Evolutionary conservation across 129 eudicot genomes (phyloP).

Genomic region (Tagetes erecta): DNA sequence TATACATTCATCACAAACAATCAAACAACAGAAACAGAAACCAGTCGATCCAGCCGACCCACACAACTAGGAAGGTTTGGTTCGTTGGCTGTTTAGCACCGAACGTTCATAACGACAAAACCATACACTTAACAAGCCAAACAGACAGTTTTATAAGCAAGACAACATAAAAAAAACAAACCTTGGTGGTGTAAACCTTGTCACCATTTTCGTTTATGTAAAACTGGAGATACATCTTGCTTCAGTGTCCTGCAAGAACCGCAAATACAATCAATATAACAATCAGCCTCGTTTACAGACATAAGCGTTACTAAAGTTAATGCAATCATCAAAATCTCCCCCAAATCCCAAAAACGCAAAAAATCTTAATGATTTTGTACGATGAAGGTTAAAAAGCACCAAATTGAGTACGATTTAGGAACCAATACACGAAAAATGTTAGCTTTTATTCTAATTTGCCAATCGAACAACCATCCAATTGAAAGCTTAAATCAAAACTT

Average conservation of each 20-base stretch:
- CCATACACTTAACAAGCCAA: too few relatives aligned
- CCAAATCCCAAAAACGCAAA: neutral
- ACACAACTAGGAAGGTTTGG: too few relatives aligned
- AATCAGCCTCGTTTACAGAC: neutral
- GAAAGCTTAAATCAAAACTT: neutral
- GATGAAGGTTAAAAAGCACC: neutral
- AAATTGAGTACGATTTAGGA: neutral
- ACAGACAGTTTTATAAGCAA: neutral
- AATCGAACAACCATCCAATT: neutral
- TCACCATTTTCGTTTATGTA: constrained; percentile 72
- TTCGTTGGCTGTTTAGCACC: too few relatives aligned
- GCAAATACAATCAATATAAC: neutral
- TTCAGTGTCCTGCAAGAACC: constrained; percentile 19
- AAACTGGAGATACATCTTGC: constrained; percentile 64
- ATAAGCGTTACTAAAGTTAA: neutral
- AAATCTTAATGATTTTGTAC: neutral
- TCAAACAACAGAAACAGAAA: too few relatives aligned
- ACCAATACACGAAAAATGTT: neutral
- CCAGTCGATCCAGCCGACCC: too few relatives aligned
- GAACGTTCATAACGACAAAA: too few relatives aligned
- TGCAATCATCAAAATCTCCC: neutral
- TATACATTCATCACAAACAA: too few relatives aligned
- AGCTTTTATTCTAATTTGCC: neutral
- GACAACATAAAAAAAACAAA: constrained; percentile 13
- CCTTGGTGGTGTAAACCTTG: constrained; percentile 67